Evolutionary conservation across 306 rosid genomes (phyloP), one percentile per base, ranked within the genome.

Genomic region (Acmispon strigosus): DNA sequence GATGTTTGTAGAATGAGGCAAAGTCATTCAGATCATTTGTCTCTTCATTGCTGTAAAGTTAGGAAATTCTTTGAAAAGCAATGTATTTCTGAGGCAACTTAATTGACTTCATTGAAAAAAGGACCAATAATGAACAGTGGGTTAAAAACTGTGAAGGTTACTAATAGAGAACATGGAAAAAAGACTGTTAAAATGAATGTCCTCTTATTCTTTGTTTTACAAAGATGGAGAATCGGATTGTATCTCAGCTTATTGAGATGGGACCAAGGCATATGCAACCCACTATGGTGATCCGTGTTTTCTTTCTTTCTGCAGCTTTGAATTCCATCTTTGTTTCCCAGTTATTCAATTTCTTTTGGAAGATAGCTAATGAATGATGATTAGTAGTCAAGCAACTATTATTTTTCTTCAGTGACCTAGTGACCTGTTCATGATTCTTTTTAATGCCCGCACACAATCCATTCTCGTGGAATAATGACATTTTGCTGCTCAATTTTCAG

Each of bases 401-500:
- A 7, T 52, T 22, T 43, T 10, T 10, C 16, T 13, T 7, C 47
- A 7, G 11, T 36, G 22, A 58, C 45, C 15, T 29, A 59, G 5
- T 22, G 45, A 8, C 44, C 29, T 2, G n/a, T 56, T 44, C 0
- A n/a, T 49, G 34, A 36, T 54, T 49, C n/a, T 58, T 58, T 58
- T 32, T 47, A 18, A 51, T 55, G 69, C 24, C 24, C 24, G 2
- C 24, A 22, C 14, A 50, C 20, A 7, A 9, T 14, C 13, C 53
- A 16, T 74, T 15, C 20, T 52, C 64, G 19, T 56, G 69, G 44
- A 73, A 50, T 52, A 34, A 59, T 45, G 36, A 29, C 73, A 24
- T 73, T 55, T 75, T 34, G 45, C 9, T 68, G 49, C 62, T 67
- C 27, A 59, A 58, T 45, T 78, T 73, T 75, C 82, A 78, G 78